A percentile compares a stretch with the other conserved stretches of the same genome.
These are phyloP conservation scores for Paraleonurus japonicus DNA, from an alignment of 257 asterid genomes.

Conservation along the genomic window DNA sequence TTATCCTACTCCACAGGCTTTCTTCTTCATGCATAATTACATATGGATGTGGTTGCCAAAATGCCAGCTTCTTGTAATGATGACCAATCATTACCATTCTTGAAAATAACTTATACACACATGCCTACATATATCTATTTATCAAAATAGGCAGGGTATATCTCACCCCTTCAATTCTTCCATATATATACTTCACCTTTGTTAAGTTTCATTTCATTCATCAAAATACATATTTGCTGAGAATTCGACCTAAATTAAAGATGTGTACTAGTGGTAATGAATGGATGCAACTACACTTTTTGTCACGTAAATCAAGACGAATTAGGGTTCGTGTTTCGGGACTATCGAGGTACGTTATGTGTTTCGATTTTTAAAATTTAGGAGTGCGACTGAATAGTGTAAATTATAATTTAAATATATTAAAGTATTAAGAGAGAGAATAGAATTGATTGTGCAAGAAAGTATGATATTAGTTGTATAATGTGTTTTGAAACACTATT, in stretches of 20 bases:
- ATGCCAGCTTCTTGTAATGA: constrained; percentile 26
- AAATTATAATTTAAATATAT: too few relatives aligned
- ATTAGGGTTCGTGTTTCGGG: constrained; percentile 8
- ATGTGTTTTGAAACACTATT: too few relatives aligned
- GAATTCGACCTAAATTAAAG: neutral
- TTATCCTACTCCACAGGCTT: neutral
- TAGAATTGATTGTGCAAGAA: too few relatives aligned
- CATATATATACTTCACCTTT: neutral
- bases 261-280: constrained; percentile 10
- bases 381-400: too few relatives aligned
- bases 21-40: constrained; percentile 25
- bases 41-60: constrained; percentile 24
- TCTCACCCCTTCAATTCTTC: too few relatives aligned
- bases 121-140: neutral
- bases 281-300: constrained; percentile 4
- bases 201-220: neutral
- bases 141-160: neutral
- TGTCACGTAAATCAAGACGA: neutral
- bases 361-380: too few relatives aligned
- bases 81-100: constrained; percentile 29
- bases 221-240: neutral
- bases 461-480: too few relatives aligned
- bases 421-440: too few relatives aligned
- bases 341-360: constrained; percentile 3
- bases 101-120: constrained; percentile 16